phyloP scores from a whole-genome alignment of 805 yeast species.

The Metschnikowia kunwiensis region DNA sequence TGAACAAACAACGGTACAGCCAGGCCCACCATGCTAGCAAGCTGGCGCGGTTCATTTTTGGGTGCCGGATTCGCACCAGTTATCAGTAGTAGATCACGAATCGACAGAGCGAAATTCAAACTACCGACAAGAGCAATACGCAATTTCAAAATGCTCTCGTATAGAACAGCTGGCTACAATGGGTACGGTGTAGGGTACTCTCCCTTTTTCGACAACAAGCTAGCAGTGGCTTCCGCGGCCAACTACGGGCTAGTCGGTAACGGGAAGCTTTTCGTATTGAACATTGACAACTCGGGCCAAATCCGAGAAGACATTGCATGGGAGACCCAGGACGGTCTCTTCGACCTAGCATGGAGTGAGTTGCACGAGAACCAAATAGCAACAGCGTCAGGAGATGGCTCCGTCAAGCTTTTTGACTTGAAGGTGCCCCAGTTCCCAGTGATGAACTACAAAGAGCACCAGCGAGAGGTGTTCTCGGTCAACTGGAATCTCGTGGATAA shows the following conservation, averaged over 20 bases:
- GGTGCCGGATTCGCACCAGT: no score
- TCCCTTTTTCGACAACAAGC: conserved; percentile 83
- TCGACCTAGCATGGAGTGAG: conserved; percentile 89
- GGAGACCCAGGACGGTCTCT: conserved; percentile 92
- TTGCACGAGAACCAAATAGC: conserved; percentile 80
- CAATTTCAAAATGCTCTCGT: conserved; percentile 64
- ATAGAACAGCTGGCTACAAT: conserved; percentile 73
- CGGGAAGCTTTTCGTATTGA: conserved; percentile 72
- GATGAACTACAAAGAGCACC: conserved; percentile 73
- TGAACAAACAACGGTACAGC: no score
- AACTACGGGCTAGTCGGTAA: conserved; percentile 94
- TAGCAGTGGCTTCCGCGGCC: conserved; percentile 88
- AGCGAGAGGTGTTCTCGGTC: conserved; percentile 67
- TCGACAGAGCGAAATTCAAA: no score
- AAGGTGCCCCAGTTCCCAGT: conserved; percentile 67
- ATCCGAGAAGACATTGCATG: conserved; percentile 54
- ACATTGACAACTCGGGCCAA: conserved; percentile 65
- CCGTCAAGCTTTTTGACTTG: conserved; percentile 76
- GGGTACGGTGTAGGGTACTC: conserved; percentile 89
- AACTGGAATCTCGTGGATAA: conserved; percentile 74
- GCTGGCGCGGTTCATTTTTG: no score
- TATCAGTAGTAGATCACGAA: no score
- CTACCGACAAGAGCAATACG: no score
- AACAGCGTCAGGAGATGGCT: conserved; percentile 88
- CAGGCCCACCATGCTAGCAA: no score